Base-by-base conservation (phyloP, 495 filamentous ascomycete genomes). In the Hypoxylon trugodes region DNA sequence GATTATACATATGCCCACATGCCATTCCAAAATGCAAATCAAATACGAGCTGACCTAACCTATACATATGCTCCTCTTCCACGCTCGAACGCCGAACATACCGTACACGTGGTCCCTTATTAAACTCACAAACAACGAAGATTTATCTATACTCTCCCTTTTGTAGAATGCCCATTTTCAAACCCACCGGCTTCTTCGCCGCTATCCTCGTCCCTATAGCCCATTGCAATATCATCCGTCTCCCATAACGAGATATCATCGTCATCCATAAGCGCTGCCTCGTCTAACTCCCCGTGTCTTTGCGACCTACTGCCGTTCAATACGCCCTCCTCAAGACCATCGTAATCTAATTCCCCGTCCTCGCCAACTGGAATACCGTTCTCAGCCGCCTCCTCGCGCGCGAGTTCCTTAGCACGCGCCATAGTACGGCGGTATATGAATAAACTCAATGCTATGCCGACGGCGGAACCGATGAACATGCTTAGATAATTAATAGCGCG, bases 381-480 rank as follows among this genome's bases (percentile, higher is more conserved):
- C 22, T 36, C 68, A 0, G 32, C 53, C n/a, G 65, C 84, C 71
- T 94, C 93, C 65, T 92, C 89, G n/a, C 81, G 82, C 66, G 97
- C 94, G 8, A 98, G 82, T 74, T 97, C 86, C 47, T 84, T 83
- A 4, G 95, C 92, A 4, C 95, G 84, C 46, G 89, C 86, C 77
- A 96, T 85, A 9, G 96, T 98, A 57, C 88, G 84, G 69, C 79
- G 84, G 77, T 97, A 98, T 62, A 98, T 96, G 72, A 93, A 81
- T 76, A 85, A 89, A 0, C 91, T 93, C 0, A 94, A 92, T 19
- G 81, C 82, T 10, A 88, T 77, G 18, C 96, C 96, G 35, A 96
- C 75, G 9, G 86, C 58, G 35, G 87, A 87, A 51, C 90, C 82
- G 13, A 92, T 68, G 8, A 72, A 15, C 68, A 98, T 97, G 74